A percentile compares a stretch with the other conserved stretches of the same genome.
phyloP scores from a whole-genome alignment of 176 grass and related monocot species.

The Aegilops umbellulata region DNA sequence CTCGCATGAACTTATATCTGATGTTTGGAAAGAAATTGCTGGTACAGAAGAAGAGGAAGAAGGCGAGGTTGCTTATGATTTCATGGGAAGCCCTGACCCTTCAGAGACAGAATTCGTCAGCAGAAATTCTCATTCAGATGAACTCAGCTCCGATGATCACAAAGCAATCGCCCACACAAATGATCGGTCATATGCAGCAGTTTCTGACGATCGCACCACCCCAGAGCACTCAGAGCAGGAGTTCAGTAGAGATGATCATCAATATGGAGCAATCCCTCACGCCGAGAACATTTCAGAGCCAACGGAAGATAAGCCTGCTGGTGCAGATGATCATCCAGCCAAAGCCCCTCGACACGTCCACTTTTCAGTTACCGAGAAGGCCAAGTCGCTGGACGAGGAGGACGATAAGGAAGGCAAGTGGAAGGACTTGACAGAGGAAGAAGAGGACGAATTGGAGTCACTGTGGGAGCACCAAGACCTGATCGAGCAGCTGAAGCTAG shows the following conservation, averaged over 20 bases:
- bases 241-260: conserved; percentile 22
- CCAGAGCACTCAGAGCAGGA: conserved; percentile 17
- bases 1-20: conserved; percentile 17
- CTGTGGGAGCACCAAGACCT: conserved; percentile 97
- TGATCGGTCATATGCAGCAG: not conserved
- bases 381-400: conserved; percentile 22
- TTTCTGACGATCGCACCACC: not conserved
- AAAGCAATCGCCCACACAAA: conserved; percentile 20
- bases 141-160: not conserved
- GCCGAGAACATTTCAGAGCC: not conserved
- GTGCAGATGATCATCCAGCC: not conserved
- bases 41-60: conserved; percentile 1
- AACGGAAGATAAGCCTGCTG: not conserved
- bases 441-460: conserved; percentile 81
- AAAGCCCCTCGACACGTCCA: conserved; percentile 30
- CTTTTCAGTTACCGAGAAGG: conserved; percentile 33
- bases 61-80: not conserved
- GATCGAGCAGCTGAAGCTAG: conserved; percentile 90
- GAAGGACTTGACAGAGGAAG: conserved; percentile 69
- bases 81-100: not conserved
- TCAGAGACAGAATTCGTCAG: conserved; percentile 2
- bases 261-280: not conserved
- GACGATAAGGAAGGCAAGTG: conserved; percentile 39
- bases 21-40: conserved; percentile 42
- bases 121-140: not conserved